phyloP scores from a whole-genome alignment of 2,329 filamentous ascomycete species.

The Hymenoscyphus albidus region DNA sequence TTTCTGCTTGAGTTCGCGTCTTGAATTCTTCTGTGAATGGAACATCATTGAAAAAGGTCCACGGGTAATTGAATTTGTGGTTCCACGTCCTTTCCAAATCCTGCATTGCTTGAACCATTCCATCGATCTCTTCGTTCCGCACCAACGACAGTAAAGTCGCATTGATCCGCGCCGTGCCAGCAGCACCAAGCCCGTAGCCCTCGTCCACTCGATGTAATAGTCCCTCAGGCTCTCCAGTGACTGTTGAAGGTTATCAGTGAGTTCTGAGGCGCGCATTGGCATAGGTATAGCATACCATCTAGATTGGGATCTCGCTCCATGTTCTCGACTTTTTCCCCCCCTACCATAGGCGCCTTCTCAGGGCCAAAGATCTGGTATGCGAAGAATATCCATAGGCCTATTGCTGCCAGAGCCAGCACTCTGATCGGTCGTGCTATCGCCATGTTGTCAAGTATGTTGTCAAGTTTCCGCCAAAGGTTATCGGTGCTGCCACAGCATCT shows the following conservation, averaged over 20 bases:
- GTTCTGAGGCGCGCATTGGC: conserved; percentile 34
- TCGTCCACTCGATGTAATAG: conserved; percentile 68
- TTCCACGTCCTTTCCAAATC: conserved; percentile 97
- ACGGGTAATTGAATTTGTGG: conserved; percentile 98
- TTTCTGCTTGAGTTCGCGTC: conserved; percentile 69
- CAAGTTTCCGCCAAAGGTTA: conserved; percentile 10
- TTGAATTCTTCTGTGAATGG: conserved; percentile 95
- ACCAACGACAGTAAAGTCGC: conserved; percentile 90
- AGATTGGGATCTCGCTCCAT: conserved; percentile 79
- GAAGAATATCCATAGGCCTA: conserved; percentile 74
- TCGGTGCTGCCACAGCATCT: conserved; percentile 9
- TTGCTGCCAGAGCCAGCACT: conserved; percentile 67
- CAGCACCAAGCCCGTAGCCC: conserved; percentile 73
- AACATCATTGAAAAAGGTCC: conserved; percentile 98
- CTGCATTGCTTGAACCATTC: conserved; percentile 81
- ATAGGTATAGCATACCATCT: conserved; percentile 57
- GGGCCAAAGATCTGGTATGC: conserved; percentile 69
- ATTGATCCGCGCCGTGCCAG: conserved; percentile 79
- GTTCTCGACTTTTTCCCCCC: conserved; percentile 48
- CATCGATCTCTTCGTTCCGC: conserved; percentile 81
- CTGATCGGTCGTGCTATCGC: conserved; percentile 81
- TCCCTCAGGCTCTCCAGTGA: conserved; percentile 78
- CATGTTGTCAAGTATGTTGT: conserved; percentile 51
- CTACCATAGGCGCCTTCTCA: conserved; percentile 41
- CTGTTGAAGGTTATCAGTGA: conserved; percentile 44